Percentiles rank a stretch among this genome's conserved stretches.
These are phyloP conservation scores for Populus alba DNA, from an alignment of 345 rosid species.

Conservation along the genomic window DNA sequence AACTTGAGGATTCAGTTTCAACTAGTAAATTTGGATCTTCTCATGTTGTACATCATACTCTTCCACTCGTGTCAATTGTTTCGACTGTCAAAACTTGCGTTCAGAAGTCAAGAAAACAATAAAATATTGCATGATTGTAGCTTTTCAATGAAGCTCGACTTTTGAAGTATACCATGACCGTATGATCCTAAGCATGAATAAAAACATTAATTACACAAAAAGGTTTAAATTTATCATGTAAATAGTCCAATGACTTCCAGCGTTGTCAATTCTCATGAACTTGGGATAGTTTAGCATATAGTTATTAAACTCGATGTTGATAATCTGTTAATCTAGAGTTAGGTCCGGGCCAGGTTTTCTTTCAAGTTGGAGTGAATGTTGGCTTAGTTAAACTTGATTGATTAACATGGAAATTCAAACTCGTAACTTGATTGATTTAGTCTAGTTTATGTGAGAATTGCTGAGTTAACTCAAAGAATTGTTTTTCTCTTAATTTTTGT, in stretches of 20 bases:
- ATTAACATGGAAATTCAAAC: too few relatives aligned
- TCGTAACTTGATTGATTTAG: too few relatives aligned
- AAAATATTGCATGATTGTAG: background rate
- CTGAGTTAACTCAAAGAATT: too few relatives aligned
- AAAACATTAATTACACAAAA: background rate
- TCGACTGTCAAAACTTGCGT: background rate
- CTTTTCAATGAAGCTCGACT: background rate
- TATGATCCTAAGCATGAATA: background rate
- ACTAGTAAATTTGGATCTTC: background rate
- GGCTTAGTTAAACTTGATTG: too few relatives aligned
- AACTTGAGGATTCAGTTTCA: background rate
- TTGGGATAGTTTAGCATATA: background rate
- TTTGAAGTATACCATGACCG: background rate
- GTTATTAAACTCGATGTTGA: too few relatives aligned
- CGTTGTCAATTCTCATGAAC: background rate
- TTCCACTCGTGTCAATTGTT: background rate
- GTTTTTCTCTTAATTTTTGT: too few relatives aligned
- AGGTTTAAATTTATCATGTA: background rate
- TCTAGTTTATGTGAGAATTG: too few relatives aligned
- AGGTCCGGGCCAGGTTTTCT: too few relatives aligned
- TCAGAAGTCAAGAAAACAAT: constrained; percentile 1
- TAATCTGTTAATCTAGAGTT: too few relatives aligned
- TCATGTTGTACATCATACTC: background rate
- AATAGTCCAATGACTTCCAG: background rate
- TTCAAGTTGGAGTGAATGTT: too few relatives aligned